Evolutionary conservation across 441 rosid species (phyloP), one percentile per base, ranked within the genome.

Genomic region (Hura crepitans): DNA sequence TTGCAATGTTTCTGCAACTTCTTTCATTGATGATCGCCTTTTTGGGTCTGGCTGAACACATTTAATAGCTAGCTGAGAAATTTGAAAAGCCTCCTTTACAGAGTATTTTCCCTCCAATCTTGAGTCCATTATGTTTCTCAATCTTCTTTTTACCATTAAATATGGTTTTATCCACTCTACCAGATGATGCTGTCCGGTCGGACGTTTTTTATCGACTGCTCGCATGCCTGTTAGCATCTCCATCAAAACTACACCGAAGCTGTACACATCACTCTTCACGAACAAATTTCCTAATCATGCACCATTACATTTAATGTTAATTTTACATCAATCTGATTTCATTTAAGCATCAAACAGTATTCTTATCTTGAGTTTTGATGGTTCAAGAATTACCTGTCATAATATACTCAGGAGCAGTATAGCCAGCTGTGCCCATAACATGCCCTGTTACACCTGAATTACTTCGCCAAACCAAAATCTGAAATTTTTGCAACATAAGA

Each of bases 401-500:
- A 45, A 89, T 84, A 74, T 91, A 87, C 65, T 87, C 97, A 2
- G 93, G 97, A 71, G 88, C 95, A 56, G 90, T 86, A 30, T 91
- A 91, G 72, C 97, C 97, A 12, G 65, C 56, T 43, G 95, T 91
- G 33, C 97, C 97, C 88, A 87, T 85, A n/a, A 91, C 82, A 11
- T 88, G 75, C 15, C 91, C 87, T 63, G 88, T 81, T 45, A 91
- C 80, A 30, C 79, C 87, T 54, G 97, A 89, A 25, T 81, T 85
- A 77, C 62, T 91, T 91, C 37, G 97, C 97, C 79, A 89, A 78
- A 47, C 93, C 97, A 71, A 91, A 91, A 65, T 91, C 97, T 8
- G 95, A 89, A 78, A 91, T 70, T 80, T 87, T 89, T 67, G 97
- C 84, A 33, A 69, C 84, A 74, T 82, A 89, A 50, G 75, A 77